Percentiles rank a stretch among this genome's conserved stretches.
phyloP scores from a whole-genome alignment of 805 yeast genomes.

The Kazachstania psychrophila region DNA sequence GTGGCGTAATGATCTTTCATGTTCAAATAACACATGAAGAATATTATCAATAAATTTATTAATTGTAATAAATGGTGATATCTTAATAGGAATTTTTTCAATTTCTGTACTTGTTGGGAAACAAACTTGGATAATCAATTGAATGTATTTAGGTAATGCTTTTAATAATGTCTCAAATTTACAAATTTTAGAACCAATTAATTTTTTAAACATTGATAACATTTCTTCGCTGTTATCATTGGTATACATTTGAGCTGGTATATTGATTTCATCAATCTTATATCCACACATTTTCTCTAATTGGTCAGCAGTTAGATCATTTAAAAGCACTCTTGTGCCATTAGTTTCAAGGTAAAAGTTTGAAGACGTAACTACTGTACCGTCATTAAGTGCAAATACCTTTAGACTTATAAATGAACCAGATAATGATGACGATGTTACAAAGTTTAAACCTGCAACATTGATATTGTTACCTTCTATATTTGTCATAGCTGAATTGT shows the following conservation, averaged over 20 bases:
- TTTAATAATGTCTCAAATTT: conserved; percentile 53
- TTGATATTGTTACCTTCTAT: background rate
- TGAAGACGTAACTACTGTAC: conserved; percentile 78
- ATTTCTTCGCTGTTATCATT: conserved; percentile 18
- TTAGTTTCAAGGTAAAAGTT: conserved; percentile 44
- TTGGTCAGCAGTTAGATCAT: conserved; percentile 39
- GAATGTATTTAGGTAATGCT: conserved; percentile 47
- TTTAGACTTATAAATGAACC: conserved; percentile 69
- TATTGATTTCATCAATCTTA: conserved; percentile 14
- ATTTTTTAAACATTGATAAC: conserved; percentile 7
- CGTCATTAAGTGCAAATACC: conserved; percentile 69
- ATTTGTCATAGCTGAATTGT: conserved; percentile 1
- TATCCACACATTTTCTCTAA: conserved; percentile 27
- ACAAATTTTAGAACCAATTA: conserved; percentile 36
- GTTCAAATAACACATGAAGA: conserved; percentile 62
- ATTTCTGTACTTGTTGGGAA: conserved; percentile 58
- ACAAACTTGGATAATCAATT: conserved; percentile 63
- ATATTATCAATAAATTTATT: conserved; percentile 71
- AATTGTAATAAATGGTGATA: conserved; percentile 40
- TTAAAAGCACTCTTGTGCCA: conserved; percentile 51
- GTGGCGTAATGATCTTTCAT: conserved; percentile 46
- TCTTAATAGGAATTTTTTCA: conserved; percentile 33
- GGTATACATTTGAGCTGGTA: too few species aligned
- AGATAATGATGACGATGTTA: conserved; percentile 81
- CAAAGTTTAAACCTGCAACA: conserved; percentile 30